A percentile compares a stretch with the other conserved stretches of the same genome.
Evolutionary conservation across 202 grass and related monocot genomes (phyloP).

Genomic region (Brachypodium distachyon): DNA sequence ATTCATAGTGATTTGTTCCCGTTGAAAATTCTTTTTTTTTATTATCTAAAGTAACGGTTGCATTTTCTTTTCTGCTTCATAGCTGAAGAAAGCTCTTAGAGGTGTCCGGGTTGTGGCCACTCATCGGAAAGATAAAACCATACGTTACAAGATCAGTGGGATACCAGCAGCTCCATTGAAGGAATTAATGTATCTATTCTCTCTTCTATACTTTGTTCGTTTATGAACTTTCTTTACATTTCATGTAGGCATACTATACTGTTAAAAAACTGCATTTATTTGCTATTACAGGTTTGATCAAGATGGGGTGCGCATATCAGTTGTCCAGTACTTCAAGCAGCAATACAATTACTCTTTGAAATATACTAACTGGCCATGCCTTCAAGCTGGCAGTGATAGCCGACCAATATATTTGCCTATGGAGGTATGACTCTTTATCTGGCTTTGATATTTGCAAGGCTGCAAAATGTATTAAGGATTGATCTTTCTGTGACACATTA

Average conservation of each 20-base stretch:
- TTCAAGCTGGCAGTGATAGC: slow-evolving; percentile 52
- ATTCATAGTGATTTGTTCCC: not conserved
- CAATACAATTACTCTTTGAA: slow-evolving; percentile 34
- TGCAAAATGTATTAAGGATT: not conserved
- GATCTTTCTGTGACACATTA: not conserved
- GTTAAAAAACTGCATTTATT: not conserved
- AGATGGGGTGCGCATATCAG: slow-evolving; percentile 23
- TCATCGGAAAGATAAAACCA: slow-evolving; percentile 32
- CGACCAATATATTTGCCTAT: slow-evolving; percentile 61
- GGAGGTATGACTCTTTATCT: slow-evolving; percentile 32
- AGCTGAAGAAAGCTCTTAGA: slow-evolving; percentile 73
- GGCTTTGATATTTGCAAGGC: not conserved
- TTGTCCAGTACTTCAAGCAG: slow-evolving; percentile 59
- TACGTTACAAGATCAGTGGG: slow-evolving; percentile 56
- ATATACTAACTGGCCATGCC: slow-evolving; percentile 57
- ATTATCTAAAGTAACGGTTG: not conserved
- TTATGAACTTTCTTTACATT: not conserved
- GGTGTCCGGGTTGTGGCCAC: slow-evolving; percentile 45
- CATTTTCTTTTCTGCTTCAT: not conserved
- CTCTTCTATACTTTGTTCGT: not conserved
- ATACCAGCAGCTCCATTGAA: slow-evolving; percentile 36
- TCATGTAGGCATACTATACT: not conserved
- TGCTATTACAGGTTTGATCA: slow-evolving; percentile 54
- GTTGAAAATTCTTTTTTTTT: not conserved
- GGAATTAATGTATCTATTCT: slow-evolving; percentile 33